phyloP scores from a whole-genome alignment of 2,329 filamentous ascomycete species.

The Botryosphaeria agaves region DNA sequence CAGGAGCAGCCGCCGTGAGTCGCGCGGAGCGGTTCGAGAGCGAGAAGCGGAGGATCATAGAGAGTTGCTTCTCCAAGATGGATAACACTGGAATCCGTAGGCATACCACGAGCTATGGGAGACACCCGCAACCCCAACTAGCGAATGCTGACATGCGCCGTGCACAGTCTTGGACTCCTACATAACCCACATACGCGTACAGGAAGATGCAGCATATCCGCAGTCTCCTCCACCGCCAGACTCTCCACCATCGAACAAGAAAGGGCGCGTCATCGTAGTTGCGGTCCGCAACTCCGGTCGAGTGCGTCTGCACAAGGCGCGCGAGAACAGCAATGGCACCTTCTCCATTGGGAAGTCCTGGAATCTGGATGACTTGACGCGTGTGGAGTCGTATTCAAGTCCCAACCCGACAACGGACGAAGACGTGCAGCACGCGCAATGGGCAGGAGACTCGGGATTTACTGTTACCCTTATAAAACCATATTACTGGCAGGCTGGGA shows the following conservation, averaged over 20 bases:
- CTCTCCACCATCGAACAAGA: constrained; percentile 58
- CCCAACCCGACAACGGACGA: constrained; percentile 35
- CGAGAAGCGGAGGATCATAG: constrained; percentile 85
- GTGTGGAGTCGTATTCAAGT: constrained; percentile 67
- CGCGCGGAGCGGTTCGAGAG: constrained; percentile 84
- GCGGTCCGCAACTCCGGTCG: constrained; percentile 82
- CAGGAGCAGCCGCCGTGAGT: constrained; percentile 12
- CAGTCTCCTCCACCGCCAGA: constrained; percentile 71
- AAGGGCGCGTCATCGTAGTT: constrained; percentile 80
- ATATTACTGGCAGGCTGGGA: constrained; percentile 93
- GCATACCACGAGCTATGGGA: too few relatives aligned
- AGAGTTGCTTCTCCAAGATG: constrained; percentile 84
- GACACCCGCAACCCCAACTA: too few relatives aligned
- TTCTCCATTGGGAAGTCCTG: constrained; percentile 98
- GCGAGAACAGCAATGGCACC: constrained; percentile 82
- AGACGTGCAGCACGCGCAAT: constrained; percentile 47
- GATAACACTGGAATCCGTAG: constrained; percentile 41
- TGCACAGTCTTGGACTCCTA: constrained; percentile 76
- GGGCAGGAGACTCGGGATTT: constrained; percentile 75
- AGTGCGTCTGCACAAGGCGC: constrained; percentile 90
- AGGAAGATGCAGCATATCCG: constrained; percentile 70
- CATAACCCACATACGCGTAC: constrained; percentile 89
- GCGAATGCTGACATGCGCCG: too few relatives aligned
- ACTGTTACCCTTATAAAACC: constrained; percentile 78
- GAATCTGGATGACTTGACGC: constrained; percentile 78